Percentiles rank a stretch among this genome's conserved stretches.
Conservation (phyloP, 768 basidiomycete genomes). For the Macrolepiota albuminosa region DNA sequence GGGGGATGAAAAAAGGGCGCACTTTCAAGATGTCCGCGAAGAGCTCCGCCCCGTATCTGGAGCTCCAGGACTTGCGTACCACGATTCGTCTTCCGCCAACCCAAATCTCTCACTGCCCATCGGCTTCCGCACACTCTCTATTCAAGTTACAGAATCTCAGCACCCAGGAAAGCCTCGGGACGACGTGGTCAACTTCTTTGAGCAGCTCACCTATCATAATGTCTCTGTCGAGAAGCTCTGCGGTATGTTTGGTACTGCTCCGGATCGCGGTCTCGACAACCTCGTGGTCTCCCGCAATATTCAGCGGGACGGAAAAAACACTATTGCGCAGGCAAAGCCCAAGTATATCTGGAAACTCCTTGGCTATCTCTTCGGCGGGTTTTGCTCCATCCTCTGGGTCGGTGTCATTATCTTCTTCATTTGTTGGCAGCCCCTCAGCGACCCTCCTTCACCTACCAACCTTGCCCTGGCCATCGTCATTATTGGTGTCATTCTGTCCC, state of each 20-base stretch:
- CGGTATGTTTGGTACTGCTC: slow-evolving; percentile 8
- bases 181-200: slow-evolving; percentile 16
- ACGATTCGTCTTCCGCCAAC: background rate
- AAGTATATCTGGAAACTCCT: slow-evolving; percentile 15
- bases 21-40: background rate
- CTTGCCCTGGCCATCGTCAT: background rate
- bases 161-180: slow-evolving; percentile 1
- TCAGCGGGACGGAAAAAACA: slow-evolving; percentile 16
- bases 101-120: slow-evolving; percentile 13
- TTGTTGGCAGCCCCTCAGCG: background rate
- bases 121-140: slow-evolving; percentile 18
- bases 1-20: slow-evolving; percentile 1
- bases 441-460: background rate
- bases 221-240: slow-evolving; percentile 11
- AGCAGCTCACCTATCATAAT: slow-evolving; percentile 12
- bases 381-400: slow-evolving; percentile 17
- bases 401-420: background rate
- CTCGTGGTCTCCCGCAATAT: slow-evolving; percentile 11
- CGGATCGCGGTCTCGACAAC: slow-evolving; percentile 13
- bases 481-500: background rate
- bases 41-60: background rate
- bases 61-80: slow-evolving; percentile 2
- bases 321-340: slow-evolving; percentile 12
- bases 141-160: slow-evolving; percentile 16
- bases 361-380: slow-evolving; percentile 15